These are phyloP conservation scores for Aspergillus fumigatiaffinis DNA, from an alignment of 2,329 filamentous ascomycete genomes.

Conservation along the genomic window DNA sequence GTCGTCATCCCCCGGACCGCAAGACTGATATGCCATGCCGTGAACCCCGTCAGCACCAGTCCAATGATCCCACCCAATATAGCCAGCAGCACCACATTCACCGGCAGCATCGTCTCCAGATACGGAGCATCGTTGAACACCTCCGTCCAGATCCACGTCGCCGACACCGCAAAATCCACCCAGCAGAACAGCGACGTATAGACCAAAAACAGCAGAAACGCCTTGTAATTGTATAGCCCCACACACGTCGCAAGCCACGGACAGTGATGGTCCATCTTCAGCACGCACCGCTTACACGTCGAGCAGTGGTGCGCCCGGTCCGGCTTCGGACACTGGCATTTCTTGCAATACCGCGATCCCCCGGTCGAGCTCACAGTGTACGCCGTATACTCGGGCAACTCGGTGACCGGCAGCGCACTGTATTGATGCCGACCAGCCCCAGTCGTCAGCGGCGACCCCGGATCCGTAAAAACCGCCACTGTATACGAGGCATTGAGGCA, in stretches of 20 bases:
- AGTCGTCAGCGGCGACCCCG: slow-evolving; percentile 60
- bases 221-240: slow-evolving; percentile 90
- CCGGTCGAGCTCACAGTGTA: slow-evolving; percentile 93
- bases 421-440: slow-evolving; percentile 50
- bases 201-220: slow-evolving; percentile 85
- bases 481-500: slow-evolving; percentile 88
- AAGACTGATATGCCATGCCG: slow-evolving; percentile 83
- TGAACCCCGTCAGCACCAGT: slow-evolving; percentile 83
- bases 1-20: slow-evolving; percentile 80
- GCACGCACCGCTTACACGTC: slow-evolving; percentile 84
- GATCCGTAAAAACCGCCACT: slow-evolving; percentile 85
- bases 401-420: slow-evolving; percentile 73
- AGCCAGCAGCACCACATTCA: slow-evolving; percentile 85
- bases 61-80: slow-evolving; percentile 89
- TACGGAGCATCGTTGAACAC: slow-evolving; percentile 67
- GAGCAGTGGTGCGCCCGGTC: slow-evolving; percentile 97
- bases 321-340: slow-evolving; percentile 90
- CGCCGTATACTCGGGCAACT: slow-evolving; percentile 60
- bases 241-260: slow-evolving; percentile 97
- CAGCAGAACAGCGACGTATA: slow-evolving; percentile 87
- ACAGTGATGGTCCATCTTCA: slow-evolving; percentile 99
- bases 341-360: slow-evolving; percentile 88
- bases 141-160: slow-evolving; percentile 80
- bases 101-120: slow-evolving; percentile 72
- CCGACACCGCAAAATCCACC: slow-evolving; percentile 72